Conservation (phyloP, 495 filamentous ascomycete genomes). For the Choiromyces venosus region DNA sequence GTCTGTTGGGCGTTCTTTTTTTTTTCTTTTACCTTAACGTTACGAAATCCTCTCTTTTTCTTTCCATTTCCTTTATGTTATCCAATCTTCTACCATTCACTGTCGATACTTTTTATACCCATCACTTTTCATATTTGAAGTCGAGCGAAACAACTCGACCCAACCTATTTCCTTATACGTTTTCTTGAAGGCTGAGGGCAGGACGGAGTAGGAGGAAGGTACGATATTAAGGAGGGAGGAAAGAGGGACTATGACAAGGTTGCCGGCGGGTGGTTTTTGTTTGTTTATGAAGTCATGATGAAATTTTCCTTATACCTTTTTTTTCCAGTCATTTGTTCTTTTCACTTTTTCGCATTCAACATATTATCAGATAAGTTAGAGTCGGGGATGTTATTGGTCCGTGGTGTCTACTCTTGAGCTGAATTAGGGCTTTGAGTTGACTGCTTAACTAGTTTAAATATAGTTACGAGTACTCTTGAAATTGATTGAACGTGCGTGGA, state of each 20-base stretch:
- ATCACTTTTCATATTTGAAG: background rate
- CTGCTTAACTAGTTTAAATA: constrained; percentile 1
- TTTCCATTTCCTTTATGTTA: background rate
- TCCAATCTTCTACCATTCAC: background rate
- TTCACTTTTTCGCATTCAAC: background rate
- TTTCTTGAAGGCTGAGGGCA: background rate
- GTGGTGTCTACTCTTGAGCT: background rate
- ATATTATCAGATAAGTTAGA: background rate
- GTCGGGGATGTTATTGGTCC: background rate
- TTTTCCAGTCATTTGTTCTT: background rate
- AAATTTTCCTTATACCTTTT: background rate
- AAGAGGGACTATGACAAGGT: background rate
- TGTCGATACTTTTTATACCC: background rate
- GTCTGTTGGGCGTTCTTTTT: background rate
- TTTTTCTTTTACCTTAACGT: background rate
- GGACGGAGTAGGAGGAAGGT: background rate
- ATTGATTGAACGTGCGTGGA: background rate
- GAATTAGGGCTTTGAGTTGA: background rate
- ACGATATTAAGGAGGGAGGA: background rate
- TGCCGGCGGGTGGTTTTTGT: background rate
- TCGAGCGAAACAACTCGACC: background rate
- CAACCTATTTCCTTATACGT: background rate
- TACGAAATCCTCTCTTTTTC: background rate
- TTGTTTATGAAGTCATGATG: background rate
- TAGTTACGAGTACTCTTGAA: background rate